Evolutionary conservation across 352 stramenopile species (phyloP).

Genomic region (Pythium volutum): DNA sequence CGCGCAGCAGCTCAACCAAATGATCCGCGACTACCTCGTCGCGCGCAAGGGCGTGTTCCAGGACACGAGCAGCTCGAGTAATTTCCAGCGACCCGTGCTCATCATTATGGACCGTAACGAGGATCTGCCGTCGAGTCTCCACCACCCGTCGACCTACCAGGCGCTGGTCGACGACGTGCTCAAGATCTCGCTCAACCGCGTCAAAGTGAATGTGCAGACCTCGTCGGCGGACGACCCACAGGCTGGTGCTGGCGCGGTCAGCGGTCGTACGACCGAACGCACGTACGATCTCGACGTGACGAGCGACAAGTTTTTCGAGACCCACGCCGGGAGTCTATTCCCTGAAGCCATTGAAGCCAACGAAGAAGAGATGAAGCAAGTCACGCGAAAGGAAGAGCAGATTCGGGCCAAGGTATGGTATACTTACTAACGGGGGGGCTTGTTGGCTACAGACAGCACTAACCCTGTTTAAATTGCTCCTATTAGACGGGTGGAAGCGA

Average conservation of each 20-base stretch:
- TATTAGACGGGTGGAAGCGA: conserved; percentile 54
- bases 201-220: conserved; percentile 88
- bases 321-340: conserved; percentile 72
- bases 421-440: not conserved
- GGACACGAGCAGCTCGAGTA: conserved; percentile 37
- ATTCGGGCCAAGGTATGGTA: conserved; percentile 44
- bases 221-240: conserved; percentile 29
- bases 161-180: conserved; percentile 97
- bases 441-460: not conserved
- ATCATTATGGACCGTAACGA: conserved; percentile 97
- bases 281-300: conserved; percentile 82
- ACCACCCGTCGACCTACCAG: conserved; percentile 94
- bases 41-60: conserved; percentile 65
- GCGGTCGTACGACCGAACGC: conserved; percentile 44
- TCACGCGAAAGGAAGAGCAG: conserved; percentile 83
- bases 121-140: conserved; percentile 93
- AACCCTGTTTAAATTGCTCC: not conserved
- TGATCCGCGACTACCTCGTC: conserved; percentile 72
- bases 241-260: not conserved
- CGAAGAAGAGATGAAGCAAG: conserved; percentile 86
- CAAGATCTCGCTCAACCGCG: conserved; percentile 94
- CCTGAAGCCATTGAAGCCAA: conserved; percentile 84
- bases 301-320: conserved; percentile 80
- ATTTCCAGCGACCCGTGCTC: conserved; percentile 90
- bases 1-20: conserved; percentile 89